Evolutionary conservation across 2,329 filamentous ascomycete genomes (phyloP), one percentile per base, ranked within the genome.

Genomic region (Scedosporium boydii): DNA sequence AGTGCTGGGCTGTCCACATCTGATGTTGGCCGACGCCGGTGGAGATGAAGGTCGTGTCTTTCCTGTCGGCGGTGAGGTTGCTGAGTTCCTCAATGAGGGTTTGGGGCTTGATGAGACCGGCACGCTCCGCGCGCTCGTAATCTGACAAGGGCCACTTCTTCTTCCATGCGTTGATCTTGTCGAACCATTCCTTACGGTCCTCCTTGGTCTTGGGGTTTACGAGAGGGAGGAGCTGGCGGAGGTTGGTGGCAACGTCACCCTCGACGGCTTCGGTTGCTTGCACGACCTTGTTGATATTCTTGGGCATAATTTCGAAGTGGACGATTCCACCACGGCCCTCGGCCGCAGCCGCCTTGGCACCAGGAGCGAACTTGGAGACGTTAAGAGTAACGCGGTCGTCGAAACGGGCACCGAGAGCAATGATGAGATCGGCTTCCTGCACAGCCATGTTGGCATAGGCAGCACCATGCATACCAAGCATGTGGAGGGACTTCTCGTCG

Each of bases 211-310:
- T 85, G 26, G 79, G 67, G 61, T 90, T 76, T 23, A 97, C 77
- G 61, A 85, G 80, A 10, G 93, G 93, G 42, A 98, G 70, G 60
- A 98, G 86, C 34, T 84, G 77, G 60, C 81, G 81, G 41, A 98
- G 80, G 75, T 96, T 98, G 18, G 87, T 78, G 2, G 87, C 87
- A 34, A 96, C 91, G 71, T 98, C 93, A 64, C 95, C 95, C 77
- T 96, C 93, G 18, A 98, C 88, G 56, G 95, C 93, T 78, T 97
- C 92, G 51, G 90, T 97, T 6, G 93, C 93, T 77, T 98, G 91
- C 14, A 99, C 89, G 51, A 98, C 93, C 84, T 98, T 99, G 86
- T 98, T 98, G 79, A 98, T 98, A 81, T 99, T 98, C 87, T 99
- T 99, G 69, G 95, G 93, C 88, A 98, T 89, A 70, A 99, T 93